phyloP scores from a whole-genome alignment of 2,329 filamentous ascomycete genomes.

The Chrysoporthe cubensis region DNA sequence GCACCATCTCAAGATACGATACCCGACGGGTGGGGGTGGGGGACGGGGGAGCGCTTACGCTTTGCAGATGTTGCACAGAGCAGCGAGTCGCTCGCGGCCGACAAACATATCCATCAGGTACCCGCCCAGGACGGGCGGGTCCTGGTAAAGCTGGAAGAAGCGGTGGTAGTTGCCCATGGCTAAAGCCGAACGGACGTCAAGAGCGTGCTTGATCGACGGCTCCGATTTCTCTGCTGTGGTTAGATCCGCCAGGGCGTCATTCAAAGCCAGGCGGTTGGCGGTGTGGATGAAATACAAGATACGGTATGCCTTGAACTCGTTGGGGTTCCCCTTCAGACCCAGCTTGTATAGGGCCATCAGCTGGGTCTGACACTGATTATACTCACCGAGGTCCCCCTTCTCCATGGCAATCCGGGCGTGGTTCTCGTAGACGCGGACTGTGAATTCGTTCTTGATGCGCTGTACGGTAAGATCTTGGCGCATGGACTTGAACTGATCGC shows the following conservation, averaged over 20 bases:
- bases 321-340: conserved; percentile 83
- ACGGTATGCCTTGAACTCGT: conserved; percentile 98
- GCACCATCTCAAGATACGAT: neutral
- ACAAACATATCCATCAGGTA: conserved; percentile 99
- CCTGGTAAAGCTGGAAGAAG: conserved; percentile 95
- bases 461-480: conserved; percentile 98
- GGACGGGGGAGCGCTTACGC: conserved; percentile 69
- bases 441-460: conserved; percentile 95
- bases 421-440: conserved; percentile 94
- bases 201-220: conserved; percentile 82
- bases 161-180: conserved; percentile 96
- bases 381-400: conserved; percentile 99
- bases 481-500: conserved; percentile 98
- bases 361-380: conserved; percentile 99
- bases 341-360: conserved; percentile 87
- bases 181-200: conserved; percentile 87
- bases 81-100: conserved; percentile 86
- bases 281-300: conserved; percentile 99
- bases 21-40: neutral
- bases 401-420: conserved; percentile 97
- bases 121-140: conserved; percentile 86
- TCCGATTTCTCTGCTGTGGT: conserved; percentile 93
- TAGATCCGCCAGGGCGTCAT: conserved; percentile 98
- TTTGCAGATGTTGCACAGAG: conserved; percentile 91
- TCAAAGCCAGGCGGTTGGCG: conserved; percentile 96